Evolutionary conservation across 192 early-diverging fungal species (phyloP).

Genomic region (Backusella liffmaniae): DNA sequence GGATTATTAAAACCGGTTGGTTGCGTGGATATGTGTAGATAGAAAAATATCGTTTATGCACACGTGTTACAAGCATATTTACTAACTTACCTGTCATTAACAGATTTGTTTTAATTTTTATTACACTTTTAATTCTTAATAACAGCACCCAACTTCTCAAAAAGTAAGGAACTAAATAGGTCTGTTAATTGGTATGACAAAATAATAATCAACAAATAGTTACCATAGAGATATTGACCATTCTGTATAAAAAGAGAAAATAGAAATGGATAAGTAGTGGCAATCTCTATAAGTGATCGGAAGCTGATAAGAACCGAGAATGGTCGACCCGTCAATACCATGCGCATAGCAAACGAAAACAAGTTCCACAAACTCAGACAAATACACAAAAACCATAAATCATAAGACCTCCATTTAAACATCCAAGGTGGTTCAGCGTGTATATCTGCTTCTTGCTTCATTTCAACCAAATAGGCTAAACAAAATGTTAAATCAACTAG

Average conservation of each 20-base stretch:
- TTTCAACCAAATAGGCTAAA: constrained; percentile 54
- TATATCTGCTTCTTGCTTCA: constrained; percentile 33
- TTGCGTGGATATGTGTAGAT: not conserved
- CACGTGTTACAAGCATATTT: not conserved
- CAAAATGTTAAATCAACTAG: constrained; percentile 54
- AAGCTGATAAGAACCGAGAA: constrained; percentile 40
- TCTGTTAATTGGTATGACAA: constrained; percentile 20
- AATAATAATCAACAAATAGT: constrained; percentile 24
- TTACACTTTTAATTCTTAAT: constrained; percentile 47
- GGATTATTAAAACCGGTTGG: not conserved
- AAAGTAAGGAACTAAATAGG: constrained; percentile 53
- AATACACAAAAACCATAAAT: constrained; percentile 34
- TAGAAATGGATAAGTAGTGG: constrained; percentile 56
- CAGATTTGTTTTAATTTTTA: constrained; percentile 52
- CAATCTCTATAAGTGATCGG: constrained; percentile 40
- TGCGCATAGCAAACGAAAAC: constrained; percentile 22
- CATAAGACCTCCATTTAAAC: constrained; percentile 42
- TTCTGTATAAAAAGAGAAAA: constrained; percentile 36
- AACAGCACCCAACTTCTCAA: constrained; percentile 53
- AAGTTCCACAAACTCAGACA: constrained; percentile 24
- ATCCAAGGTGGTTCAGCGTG: constrained; percentile 44
- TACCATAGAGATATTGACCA: constrained; percentile 45
- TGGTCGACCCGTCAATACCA: constrained; percentile 17
- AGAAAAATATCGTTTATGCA: not conserved
- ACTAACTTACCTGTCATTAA: constrained; percentile 40